A percentile compares a stretch with the other conserved stretches of the same genome.
Evolutionary conservation across 1,284 basidiomycete species (phyloP).

Genomic region (Fomitopsis palustris): DNA sequence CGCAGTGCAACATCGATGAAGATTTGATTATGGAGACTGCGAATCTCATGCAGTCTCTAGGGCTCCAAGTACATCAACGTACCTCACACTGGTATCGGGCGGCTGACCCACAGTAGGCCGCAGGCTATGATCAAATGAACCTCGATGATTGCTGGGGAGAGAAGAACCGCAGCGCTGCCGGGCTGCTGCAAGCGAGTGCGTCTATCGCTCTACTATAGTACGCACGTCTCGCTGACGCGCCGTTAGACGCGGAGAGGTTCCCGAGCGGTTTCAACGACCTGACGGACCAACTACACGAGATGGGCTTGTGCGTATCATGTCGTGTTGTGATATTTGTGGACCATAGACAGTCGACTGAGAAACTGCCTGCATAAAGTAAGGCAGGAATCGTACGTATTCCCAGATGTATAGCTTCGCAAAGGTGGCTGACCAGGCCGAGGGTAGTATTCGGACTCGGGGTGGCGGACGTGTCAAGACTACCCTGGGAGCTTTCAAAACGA

Average conservation of each 20-base stretch:
- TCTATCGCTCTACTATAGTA: neutral
- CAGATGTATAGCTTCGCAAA: neutral
- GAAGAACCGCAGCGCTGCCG: constrained; percentile 28
- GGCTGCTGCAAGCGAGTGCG: constrained; percentile 28
- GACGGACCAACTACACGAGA: constrained; percentile 37
- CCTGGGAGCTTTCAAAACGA: constrained; percentile 35
- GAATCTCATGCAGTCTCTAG: constrained; percentile 29
- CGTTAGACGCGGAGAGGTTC: constrained; percentile 29
- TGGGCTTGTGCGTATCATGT: constrained; percentile 40
- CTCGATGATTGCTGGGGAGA: constrained; percentile 36
- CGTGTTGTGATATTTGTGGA: too few species aligned
- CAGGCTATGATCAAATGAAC: constrained; percentile 33
- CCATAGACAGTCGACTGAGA: neutral
- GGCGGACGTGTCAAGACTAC: constrained; percentile 46
- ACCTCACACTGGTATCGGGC: neutral
- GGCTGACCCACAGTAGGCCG: constrained; percentile 19
- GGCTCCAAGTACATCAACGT: constrained; percentile 25
- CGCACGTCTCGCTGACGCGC: neutral
- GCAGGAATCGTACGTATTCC: constrained; percentile 23
- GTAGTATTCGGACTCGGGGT: constrained; percentile 36
- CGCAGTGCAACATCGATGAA: constrained; percentile 34
- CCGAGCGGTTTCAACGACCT: constrained; percentile 40
- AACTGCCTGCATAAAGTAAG: constrained; percentile 15
- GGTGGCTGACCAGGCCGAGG: neutral
- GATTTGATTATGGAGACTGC: constrained; percentile 30